Evolutionary conservation across 805 yeast genomes (phyloP).

Genomic region (Candida vartiovaarae): DNA sequence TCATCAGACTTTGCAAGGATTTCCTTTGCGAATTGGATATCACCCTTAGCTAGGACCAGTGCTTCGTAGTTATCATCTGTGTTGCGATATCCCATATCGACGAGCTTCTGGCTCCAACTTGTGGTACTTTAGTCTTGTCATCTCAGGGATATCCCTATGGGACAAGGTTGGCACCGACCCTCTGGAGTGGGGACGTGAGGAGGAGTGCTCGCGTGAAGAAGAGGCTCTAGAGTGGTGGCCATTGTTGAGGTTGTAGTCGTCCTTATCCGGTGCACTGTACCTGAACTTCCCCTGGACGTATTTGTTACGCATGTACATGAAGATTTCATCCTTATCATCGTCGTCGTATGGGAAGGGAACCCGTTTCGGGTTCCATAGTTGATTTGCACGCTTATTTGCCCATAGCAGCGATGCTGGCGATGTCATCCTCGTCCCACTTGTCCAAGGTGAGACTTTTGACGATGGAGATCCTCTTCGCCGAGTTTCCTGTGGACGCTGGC

Average conservation of each 20-base stretch:
- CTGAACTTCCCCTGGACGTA: conserved; percentile 56
- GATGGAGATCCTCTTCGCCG: conserved; percentile 50
- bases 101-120: conserved; percentile 41
- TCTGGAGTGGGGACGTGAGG: conserved; percentile 12
- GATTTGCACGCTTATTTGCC: conserved; percentile 63
- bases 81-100: conserved; percentile 51
- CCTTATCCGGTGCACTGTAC: conserved; percentile 22
- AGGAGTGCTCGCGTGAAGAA: conserved; percentile 1
- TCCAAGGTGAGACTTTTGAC: conserved; percentile 74
- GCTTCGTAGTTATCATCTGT: conserved; percentile 59
- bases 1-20: conserved; percentile 38
- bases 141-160: conserved; percentile 46
- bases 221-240: conserved; percentile 5
- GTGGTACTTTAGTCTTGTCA: conserved; percentile 45
- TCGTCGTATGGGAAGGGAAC: conserved; percentile 71
- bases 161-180: conserved; percentile 32
- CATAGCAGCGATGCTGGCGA: conserved; percentile 33
- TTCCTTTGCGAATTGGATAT: conserved; percentile 50
- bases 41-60: conserved; percentile 50
- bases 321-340: conserved; percentile 58
- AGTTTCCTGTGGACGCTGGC: conserved; percentile 69
- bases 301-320: conserved; percentile 56
- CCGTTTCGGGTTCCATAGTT: conserved; percentile 60
- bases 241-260: conserved; percentile 20
- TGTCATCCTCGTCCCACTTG: conserved; percentile 53